Evolutionary conservation across 2,329 filamentous ascomycete species (phyloP).

Genomic region (Fusarium stilboides): DNA sequence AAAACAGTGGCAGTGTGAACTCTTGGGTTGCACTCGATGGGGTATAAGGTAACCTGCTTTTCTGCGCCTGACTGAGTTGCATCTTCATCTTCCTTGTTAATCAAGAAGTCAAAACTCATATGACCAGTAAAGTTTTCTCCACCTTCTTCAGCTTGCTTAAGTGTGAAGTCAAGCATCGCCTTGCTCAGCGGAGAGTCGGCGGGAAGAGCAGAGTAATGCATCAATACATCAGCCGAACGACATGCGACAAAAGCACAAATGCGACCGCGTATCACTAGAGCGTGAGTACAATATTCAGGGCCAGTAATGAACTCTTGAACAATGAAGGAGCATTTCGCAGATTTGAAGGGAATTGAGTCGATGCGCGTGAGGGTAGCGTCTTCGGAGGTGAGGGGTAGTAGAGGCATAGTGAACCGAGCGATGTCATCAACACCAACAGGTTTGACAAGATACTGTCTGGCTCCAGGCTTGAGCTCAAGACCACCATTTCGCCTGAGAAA

Average conservation of each 20-base stretch:
- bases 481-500: constrained; percentile 61
- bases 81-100: constrained; percentile 50
- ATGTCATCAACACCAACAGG: constrained; percentile 74
- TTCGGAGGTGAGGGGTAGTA: constrained; percentile 70
- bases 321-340: constrained; percentile 58
- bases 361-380: constrained; percentile 71
- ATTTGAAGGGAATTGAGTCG: constrained; percentile 58
- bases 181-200: constrained; percentile 66
- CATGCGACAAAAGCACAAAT: constrained; percentile 79
- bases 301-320: constrained; percentile 76
- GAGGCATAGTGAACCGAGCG: constrained; percentile 72
- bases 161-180: constrained; percentile 77
- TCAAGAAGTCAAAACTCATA: constrained; percentile 79
- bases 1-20: constrained; percentile 77
- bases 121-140: constrained; percentile 75
- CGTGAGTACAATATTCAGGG: constrained; percentile 79
- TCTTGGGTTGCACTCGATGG: constrained; percentile 80
- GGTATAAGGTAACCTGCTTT: constrained; percentile 64
- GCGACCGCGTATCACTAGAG: constrained; percentile 75
- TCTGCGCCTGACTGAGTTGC: constrained; percentile 32
- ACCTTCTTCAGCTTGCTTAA: constrained; percentile 66
- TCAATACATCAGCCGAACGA: constrained; percentile 72
- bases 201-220: constrained; percentile 76
- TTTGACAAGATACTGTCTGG: constrained; percentile 75
- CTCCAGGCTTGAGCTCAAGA: constrained; percentile 42